These are phyloP conservation scores for Sclerotinia borealis DNA, from an alignment of 2,329 filamentous ascomycete species.

Conservation along the genomic window DNA sequence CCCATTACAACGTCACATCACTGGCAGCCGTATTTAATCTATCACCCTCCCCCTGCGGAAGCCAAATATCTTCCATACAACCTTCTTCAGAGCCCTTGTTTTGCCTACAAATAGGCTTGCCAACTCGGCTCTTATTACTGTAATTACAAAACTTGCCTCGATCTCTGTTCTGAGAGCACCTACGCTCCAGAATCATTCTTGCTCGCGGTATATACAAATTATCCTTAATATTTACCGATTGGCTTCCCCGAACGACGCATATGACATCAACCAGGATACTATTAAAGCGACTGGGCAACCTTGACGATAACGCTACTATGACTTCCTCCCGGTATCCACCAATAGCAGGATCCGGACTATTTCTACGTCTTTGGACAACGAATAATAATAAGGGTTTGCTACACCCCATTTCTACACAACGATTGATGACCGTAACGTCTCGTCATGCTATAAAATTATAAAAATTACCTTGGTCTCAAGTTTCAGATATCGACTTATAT, in stretches of 20 bases:
- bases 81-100: neutral
- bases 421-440: slow-evolving; percentile 13
- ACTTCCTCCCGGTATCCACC: slow-evolving; percentile 20
- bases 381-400: slow-evolving; percentile 7
- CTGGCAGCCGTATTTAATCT: slow-evolving; percentile 16
- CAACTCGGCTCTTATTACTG: slow-evolving; percentile 9
- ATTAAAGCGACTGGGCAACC: slow-evolving; percentile 34
- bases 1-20: slow-evolving; percentile 18
- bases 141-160: slow-evolving; percentile 8
- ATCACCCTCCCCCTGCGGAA: slow-evolving; percentile 5
- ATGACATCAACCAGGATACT: slow-evolving; percentile 29
- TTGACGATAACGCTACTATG: slow-evolving; percentile 32
- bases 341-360: slow-evolving; percentile 9
- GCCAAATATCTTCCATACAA: neutral
- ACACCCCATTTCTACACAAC: slow-evolving; percentile 5
- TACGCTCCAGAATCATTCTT: slow-evolving; percentile 1
- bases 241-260: slow-evolving; percentile 22
- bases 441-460: slow-evolving; percentile 13
- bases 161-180: slow-evolving; percentile 1
- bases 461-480: slow-evolving; percentile 1
- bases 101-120: neutral
- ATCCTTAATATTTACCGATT: slow-evolving; percentile 12
- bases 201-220: slow-evolving; percentile 10
- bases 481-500: slow-evolving; percentile 1
- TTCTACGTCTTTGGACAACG: slow-evolving; percentile 11